These are phyloP conservation scores for Euphorbia celastroides DNA, from an alignment of 441 rosid species.

Conservation along the genomic window DNA sequence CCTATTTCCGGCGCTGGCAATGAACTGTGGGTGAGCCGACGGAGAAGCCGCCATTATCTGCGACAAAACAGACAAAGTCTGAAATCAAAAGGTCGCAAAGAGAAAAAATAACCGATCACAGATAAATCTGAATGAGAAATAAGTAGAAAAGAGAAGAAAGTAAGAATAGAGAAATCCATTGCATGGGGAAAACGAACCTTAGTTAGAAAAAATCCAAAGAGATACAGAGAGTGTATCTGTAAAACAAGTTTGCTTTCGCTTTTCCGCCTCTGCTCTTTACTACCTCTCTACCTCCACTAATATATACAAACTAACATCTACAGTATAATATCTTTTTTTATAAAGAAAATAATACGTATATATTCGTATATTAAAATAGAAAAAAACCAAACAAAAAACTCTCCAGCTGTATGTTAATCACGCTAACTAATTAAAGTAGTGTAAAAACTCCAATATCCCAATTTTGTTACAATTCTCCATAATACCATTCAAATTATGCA, in stretches of 20 bases:
- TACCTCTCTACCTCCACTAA: background rate
- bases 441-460: too few species aligned
- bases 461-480: too few species aligned
- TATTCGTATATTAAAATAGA: too few species aligned
- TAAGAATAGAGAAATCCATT: background rate
- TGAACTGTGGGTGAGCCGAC: constrained; percentile 58
- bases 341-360: too few species aligned
- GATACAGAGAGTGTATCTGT: background rate
- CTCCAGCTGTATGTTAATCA: too few species aligned
- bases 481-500: too few species aligned
- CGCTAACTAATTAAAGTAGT: too few species aligned
- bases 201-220: background rate
- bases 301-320: background rate
- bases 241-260: background rate
- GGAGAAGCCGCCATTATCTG: constrained; percentile 30
- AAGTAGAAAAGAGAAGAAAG: background rate
- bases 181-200: background rate
- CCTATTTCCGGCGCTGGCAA: constrained; percentile 50
- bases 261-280: background rate
- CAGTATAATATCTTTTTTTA: too few species aligned
- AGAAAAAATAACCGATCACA: background rate
- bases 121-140: background rate
- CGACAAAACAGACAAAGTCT: background rate
- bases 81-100: background rate
- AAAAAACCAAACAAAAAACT: too few species aligned